Conservation (phyloP, 2,329 filamentous ascomycete genomes). For the Macrophomina phaseolina region DNA sequence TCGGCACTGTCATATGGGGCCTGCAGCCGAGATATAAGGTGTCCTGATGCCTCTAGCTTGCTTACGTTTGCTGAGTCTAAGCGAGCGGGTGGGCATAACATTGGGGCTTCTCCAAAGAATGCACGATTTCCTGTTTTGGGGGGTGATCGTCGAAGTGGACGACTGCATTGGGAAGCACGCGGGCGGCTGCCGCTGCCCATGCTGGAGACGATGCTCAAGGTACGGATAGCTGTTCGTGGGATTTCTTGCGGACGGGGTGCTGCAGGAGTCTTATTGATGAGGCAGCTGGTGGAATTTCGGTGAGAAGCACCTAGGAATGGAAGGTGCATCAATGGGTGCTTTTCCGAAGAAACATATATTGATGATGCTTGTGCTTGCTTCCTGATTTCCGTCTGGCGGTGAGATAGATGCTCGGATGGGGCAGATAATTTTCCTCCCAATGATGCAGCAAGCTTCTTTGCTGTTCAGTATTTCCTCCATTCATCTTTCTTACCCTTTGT, state of each 20-base stretch:
- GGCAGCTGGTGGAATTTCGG: too few species aligned
- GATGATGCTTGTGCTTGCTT: too few species aligned
- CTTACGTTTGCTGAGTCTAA: not conserved
- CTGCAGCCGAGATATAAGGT: not conserved
- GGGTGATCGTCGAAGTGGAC: not conserved
- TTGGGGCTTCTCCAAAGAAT: not conserved
- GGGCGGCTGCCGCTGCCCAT: not conserved
- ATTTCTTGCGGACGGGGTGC: not conserved
- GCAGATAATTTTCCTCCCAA: too few species aligned
- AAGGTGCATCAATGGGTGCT: too few species aligned
- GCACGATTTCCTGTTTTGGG: not conserved
- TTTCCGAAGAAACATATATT: too few species aligned
- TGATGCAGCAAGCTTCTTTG: too few species aligned
- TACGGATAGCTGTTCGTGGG: not conserved
- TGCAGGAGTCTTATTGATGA: too few species aligned
- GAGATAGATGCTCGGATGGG: too few species aligned
- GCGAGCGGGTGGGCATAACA: not conserved
- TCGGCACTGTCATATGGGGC: not conserved
- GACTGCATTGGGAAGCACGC: not conserved
- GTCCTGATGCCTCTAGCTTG: not conserved
- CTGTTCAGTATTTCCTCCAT: too few species aligned
- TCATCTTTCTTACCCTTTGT: too few species aligned
- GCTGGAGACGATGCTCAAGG: not conserved
- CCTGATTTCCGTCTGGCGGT: too few species aligned
- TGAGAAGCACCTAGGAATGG: too few species aligned